These are phyloP conservation scores for Chenopodium quinoa DNA, from an alignment of 148 eudicot species.

Conservation along the genomic window DNA sequence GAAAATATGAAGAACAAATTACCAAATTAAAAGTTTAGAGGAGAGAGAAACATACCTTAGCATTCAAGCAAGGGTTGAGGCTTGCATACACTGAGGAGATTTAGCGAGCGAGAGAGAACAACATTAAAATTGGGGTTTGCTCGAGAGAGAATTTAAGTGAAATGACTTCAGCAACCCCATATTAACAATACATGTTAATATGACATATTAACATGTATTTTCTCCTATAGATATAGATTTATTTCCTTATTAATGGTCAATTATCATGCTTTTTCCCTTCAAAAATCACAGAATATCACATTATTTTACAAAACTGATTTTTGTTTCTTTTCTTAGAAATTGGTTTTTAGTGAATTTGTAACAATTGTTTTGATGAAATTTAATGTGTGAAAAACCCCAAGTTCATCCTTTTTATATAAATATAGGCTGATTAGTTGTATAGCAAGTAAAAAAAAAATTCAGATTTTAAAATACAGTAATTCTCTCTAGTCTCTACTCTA, in stretches of 20 bases:
- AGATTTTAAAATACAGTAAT: not conserved
- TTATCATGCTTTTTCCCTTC: not conserved
- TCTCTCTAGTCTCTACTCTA: not conserved
- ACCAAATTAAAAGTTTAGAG: not conserved
- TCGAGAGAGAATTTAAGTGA: too few species aligned
- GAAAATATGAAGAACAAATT: not conserved
- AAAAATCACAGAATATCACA: not conserved
- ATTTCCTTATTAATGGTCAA: not conserved
- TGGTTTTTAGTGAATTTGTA: not conserved
- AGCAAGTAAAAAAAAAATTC: not conserved
- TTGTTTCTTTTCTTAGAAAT: not conserved
- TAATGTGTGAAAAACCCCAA: too few species aligned
- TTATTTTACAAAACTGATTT: not conserved
- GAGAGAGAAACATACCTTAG: slow-evolving; percentile 12
- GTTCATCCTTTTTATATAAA: slow-evolving; percentile 9
- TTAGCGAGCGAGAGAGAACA: not conserved
- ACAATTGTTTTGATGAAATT: not conserved
- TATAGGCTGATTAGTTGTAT: slow-evolving; percentile 5
- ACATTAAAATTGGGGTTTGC: not conserved
- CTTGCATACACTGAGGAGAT: not conserved
- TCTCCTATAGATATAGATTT: not conserved
- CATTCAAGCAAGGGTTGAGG: not conserved
- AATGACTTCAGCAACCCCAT: too few species aligned
- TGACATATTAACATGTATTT: too few species aligned
- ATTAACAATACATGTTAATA: too few species aligned